Evolutionary conservation across 352 stramenopile genomes (phyloP).

Genomic region (Pythium rhizo-oryzae): DNA sequence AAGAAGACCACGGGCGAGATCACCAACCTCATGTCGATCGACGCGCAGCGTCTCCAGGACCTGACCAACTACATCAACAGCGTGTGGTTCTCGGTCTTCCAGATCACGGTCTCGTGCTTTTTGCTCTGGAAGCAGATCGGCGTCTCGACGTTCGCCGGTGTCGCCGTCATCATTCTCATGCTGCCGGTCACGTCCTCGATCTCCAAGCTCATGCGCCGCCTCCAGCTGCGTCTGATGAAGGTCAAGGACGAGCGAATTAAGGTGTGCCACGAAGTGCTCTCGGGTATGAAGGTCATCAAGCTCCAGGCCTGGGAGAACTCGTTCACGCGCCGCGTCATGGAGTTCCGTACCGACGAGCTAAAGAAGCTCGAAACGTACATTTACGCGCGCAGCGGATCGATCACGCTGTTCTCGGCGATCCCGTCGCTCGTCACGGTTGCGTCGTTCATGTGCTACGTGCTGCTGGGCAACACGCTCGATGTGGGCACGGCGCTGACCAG

Average conservation of each 20-base stretch:
- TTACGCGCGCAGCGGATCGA: constrained; percentile 37
- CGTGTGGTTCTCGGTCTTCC: constrained; percentile 87
- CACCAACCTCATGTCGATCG: constrained; percentile 97
- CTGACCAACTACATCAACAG: constrained; percentile 94
- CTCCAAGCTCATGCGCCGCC: constrained; percentile 81
- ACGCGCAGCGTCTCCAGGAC: constrained; percentile 96
- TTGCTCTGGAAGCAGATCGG: constrained; percentile 81
- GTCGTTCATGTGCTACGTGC: constrained; percentile 78
- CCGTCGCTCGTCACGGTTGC: constrained; percentile 88
- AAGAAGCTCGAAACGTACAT: constrained; percentile 51
- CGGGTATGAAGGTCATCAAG: constrained; percentile 97
- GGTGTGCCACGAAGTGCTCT: constrained; percentile 94
- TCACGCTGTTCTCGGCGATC: constrained; percentile 59
- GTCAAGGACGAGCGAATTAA: constrained; percentile 96
- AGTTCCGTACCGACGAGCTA: constrained; percentile 73
- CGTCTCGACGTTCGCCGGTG: constrained; percentile 87
- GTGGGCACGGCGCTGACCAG: constrained; percentile 91
- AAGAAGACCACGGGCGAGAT: constrained; percentile 93
- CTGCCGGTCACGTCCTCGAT: constrained; percentile 92
- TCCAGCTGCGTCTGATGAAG: constrained; percentile 91
- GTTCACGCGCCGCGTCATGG: constrained; percentile 67
- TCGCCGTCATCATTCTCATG: constrained; percentile 93
- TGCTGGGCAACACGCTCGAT: constrained; percentile 82
- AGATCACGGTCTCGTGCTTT: constrained; percentile 76
- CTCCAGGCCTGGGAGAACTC: constrained; percentile 95